phyloP scores from a whole-genome alignment of 495 filamentous ascomycete species.

The Talaromyces ruber region DNA sequence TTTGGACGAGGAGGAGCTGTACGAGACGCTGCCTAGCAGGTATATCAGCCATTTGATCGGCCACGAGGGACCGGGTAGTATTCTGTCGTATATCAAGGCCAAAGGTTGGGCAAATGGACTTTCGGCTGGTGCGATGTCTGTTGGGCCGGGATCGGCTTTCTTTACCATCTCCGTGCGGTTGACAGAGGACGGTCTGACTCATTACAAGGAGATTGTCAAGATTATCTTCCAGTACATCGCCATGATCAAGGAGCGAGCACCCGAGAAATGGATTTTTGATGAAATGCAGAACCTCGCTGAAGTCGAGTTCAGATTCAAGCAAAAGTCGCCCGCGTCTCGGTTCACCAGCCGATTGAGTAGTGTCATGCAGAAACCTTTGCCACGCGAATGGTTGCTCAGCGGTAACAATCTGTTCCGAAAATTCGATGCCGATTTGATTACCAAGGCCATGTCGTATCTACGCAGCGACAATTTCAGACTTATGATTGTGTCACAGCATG shows the following conservation, averaged over 20 bases:
- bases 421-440: constrained; percentile 70
- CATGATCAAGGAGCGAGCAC: constrained; percentile 69
- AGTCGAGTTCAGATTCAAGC: constrained; percentile 88
- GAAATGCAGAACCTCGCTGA: constrained; percentile 85
- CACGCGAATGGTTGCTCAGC: constrained; percentile 80
- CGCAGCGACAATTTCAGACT: constrained; percentile 86
- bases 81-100: constrained; percentile 87
- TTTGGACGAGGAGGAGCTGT: constrained; percentile 77
- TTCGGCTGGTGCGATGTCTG: constrained; percentile 63
- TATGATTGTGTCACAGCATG: constrained; percentile 70
- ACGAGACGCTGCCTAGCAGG: constrained; percentile 74
- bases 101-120: constrained; percentile 94
- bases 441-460: constrained; percentile 64
- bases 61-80: constrained; percentile 94
- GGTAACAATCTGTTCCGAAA: constrained; percentile 60
- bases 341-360: constrained; percentile 77
- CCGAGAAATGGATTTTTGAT: constrained; percentile 86
- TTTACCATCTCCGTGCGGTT: constrained; percentile 75
- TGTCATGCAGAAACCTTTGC: constrained; percentile 83
- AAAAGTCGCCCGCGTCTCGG: constrained; percentile 81
- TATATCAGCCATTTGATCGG: constrained; percentile 93
- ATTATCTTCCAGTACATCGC: constrained; percentile 91
- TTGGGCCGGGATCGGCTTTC: constrained; percentile 77
- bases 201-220: constrained; percentile 83
- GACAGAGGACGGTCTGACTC: constrained; percentile 75